A percentile compares a stretch with the other conserved stretches of the same genome.
Evolutionary conservation across 2,329 filamentous ascomycete species (phyloP).

Genomic region (Neospermospora avenae): DNA sequence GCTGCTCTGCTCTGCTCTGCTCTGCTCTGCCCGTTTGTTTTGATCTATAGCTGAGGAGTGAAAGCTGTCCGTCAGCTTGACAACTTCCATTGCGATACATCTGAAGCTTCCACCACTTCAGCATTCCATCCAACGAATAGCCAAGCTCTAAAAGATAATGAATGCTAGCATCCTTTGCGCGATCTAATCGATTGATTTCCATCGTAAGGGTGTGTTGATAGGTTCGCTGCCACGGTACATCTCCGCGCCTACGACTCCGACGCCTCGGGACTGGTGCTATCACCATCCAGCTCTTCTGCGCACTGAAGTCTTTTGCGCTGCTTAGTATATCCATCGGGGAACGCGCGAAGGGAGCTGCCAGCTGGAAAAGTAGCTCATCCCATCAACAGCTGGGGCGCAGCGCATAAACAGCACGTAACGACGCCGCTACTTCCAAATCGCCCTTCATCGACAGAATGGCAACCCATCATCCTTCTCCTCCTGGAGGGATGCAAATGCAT

Average conservation of each 20-base stretch:
- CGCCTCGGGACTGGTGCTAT: neutral
- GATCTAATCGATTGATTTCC: slow-evolving; percentile 1
- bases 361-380: neutral
- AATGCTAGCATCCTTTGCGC: neutral
- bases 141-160: neutral
- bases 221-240: neutral
- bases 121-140: neutral
- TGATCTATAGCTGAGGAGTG: neutral
- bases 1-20: neutral
- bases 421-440: neutral
- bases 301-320: neutral
- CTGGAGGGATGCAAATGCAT: slow-evolving; percentile 55
- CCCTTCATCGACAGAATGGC: slow-evolving; percentile 26
- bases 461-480: slow-evolving; percentile 35
- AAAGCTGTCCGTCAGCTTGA: neutral
- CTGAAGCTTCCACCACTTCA: neutral
- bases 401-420: neutral
- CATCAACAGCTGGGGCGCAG: neutral
- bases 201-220: neutral
- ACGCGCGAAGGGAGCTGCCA: neutral
- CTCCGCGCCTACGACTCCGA: slow-evolving; percentile 9
- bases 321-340: neutral
- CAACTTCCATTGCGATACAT: neutral
- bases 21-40: neutral
- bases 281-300: neutral